Conservation (phyloP, 1,284 basidiomycete species). For the Calocybe gambosa region DNA sequence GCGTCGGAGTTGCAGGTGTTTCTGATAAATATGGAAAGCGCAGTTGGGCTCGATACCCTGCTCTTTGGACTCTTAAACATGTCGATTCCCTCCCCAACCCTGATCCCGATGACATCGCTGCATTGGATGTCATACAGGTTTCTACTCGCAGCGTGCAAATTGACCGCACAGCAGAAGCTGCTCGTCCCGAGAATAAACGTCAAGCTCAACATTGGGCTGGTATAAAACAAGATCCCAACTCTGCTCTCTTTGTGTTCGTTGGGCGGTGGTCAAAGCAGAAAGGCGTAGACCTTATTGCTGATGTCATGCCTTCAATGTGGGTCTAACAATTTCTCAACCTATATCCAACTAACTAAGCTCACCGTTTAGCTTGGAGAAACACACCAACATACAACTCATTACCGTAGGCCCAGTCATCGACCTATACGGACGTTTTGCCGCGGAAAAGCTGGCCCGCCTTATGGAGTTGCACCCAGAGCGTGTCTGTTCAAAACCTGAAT, state of each 20-base stretch:
- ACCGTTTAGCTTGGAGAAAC: conserved; percentile 67
- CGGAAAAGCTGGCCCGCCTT: conserved; percentile 83
- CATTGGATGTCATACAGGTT: conserved; percentile 74
- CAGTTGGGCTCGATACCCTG: conserved; percentile 91
- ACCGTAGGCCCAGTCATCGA: conserved; percentile 91
- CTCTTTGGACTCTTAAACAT: conserved; percentile 89
- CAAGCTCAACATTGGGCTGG: conserved; percentile 93
- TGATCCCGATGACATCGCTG: conserved; percentile 89
- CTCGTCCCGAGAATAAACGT: conserved; percentile 82
- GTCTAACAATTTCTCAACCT: conserved; percentile 26
- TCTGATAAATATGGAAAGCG: conserved; percentile 96
- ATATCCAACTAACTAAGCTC: conserved; percentile 11
- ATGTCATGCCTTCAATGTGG: conserved; percentile 83
- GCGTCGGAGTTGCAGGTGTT: conserved; percentile 88
- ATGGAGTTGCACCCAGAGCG: conserved; percentile 95
- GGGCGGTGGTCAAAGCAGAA: conserved; percentile 97
- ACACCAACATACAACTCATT: conserved; percentile 79
- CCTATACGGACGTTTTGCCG: conserved; percentile 88
- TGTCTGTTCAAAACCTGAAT: conserved; percentile 90
- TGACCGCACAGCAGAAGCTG: conserved; percentile 78
- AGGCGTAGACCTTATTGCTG: conserved; percentile 91
- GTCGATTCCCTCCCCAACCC: conserved; percentile 93
- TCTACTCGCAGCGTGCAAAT: conserved; percentile 70
- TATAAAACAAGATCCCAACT: conserved; percentile 82
- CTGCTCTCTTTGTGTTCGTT: conserved; percentile 90